Percentiles rank a stretch among this genome's conserved stretches.
Conservation (phyloP, 2,329 filamentous ascomycete species). For the Cordyceps pruinosa region DNA sequence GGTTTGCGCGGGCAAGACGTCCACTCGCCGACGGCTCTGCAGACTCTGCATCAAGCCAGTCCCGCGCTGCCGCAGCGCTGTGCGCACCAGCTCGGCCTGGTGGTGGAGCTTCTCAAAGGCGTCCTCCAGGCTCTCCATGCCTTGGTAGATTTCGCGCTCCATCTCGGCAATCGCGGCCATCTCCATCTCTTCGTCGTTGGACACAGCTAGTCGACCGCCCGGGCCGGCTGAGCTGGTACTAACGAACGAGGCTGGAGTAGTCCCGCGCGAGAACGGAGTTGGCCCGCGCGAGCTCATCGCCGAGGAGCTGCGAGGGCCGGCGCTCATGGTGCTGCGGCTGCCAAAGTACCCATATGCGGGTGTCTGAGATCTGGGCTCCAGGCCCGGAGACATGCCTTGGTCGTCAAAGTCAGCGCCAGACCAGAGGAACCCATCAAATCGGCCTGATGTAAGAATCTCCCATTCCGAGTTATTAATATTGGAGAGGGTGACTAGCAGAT, state of each 20-base stretch:
- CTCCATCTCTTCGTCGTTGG: slow-evolving; percentile 89
- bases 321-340: slow-evolving; percentile 29
- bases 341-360: slow-evolving; percentile 43
- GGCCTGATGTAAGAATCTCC: slow-evolving; percentile 89
- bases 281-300: slow-evolving; percentile 38
- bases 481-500: slow-evolving; percentile 77
- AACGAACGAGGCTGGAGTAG: slow-evolving; percentile 54
- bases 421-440: slow-evolving; percentile 93
- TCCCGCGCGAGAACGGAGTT: slow-evolving; percentile 46
- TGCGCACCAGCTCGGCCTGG: slow-evolving; percentile 74
- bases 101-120: slow-evolving; percentile 88
- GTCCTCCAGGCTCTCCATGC: slow-evolving; percentile 92
- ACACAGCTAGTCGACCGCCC: slow-evolving; percentile 55
- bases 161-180: slow-evolving; percentile 85
- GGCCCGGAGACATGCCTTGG: slow-evolving; percentile 26
- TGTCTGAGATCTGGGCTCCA: slow-evolving; percentile 49
- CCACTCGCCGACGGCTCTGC: slow-evolving; percentile 52
- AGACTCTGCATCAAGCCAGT: slow-evolving; percentile 65
- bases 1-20: slow-evolving; percentile 42
- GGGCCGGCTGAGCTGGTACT: slow-evolving; percentile 41
- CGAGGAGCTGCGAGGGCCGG: slow-evolving; percentile 34
- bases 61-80: slow-evolving; percentile 70
- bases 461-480: slow-evolving; percentile 90
- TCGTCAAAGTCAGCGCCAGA: slow-evolving; percentile 72
- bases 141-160: slow-evolving; percentile 84